These are phyloP conservation scores for Athelia psychrophila DNA, from an alignment of 1,284 basidiomycete genomes.

Conservation along the genomic window DNA sequence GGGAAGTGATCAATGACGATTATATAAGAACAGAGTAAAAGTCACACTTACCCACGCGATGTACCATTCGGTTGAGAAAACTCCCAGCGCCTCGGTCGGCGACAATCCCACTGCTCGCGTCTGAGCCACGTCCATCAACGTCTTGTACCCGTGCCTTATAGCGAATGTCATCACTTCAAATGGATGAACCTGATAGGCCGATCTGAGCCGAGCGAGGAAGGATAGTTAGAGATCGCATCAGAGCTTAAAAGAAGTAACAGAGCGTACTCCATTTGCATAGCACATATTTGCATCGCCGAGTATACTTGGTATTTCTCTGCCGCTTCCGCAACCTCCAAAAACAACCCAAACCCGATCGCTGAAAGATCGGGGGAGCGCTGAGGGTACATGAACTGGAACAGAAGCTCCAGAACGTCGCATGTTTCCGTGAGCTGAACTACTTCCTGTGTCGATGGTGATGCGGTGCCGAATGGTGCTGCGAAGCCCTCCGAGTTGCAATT, in stretches of 20 bases:
- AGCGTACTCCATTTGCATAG: slow-evolving; percentile 4
- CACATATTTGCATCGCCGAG: slow-evolving; percentile 8
- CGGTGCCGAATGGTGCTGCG: neutral
- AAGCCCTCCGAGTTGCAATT: neutral
- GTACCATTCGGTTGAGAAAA: too few species aligned
- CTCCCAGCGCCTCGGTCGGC: too few species aligned
- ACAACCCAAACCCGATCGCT: slow-evolving; percentile 1
- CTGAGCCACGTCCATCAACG: too few species aligned
- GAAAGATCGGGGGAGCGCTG: slow-evolving; percentile 9
- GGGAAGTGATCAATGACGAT: too few species aligned
- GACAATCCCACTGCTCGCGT: too few species aligned
- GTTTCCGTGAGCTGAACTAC: slow-evolving; percentile 9
- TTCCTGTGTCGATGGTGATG: slow-evolving; percentile 1
- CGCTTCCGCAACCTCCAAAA: slow-evolving; percentile 11
- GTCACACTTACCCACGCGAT: too few species aligned
- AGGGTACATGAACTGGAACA: slow-evolving; percentile 15
- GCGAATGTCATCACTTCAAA: neutral
- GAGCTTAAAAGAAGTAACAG: neutral
- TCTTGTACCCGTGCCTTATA: neutral
- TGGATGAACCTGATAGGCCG: neutral
- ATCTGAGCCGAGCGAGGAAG: neutral
- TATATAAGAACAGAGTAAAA: too few species aligned
- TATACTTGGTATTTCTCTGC: slow-evolving; percentile 18
- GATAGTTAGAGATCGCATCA: neutral
- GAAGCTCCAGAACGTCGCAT: slow-evolving; percentile 7